Base-by-base conservation (phyloP, 768 basidiomycete species). In the Mycena haematopus region DNA sequence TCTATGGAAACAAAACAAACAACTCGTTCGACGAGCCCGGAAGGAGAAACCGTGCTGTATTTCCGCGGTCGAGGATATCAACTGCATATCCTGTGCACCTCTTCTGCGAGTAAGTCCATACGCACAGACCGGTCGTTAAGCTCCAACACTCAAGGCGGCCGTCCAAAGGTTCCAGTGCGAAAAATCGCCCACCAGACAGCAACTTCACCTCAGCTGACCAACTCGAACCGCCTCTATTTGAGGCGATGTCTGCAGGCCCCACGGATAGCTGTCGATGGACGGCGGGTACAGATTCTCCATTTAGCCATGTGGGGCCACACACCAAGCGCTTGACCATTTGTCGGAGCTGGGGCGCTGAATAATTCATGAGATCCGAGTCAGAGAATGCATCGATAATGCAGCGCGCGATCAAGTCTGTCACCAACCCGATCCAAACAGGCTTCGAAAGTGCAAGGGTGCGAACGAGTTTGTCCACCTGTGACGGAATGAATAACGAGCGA, bases 341-440 rank as follows among this genome's bases (percentile, higher is more conserved):
- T 35, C 52, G 52, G 36, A 53, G 52, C 15, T 53, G 33, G 14
- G 36, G 22, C 0, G 36, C 52, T 10, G 52, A 53, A 21, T 53
- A 53, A 2, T 38, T 13, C 9, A 1, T 8, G 36, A 24, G 38
- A 40, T 53, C 15, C 6, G 52, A 24, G 15, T 53, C 52, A 0
- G 52, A 53, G 35, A 40, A 40, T 9, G 52, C 35, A 40, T 53
- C 52, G 6, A 53, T 38, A 35, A 53, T 22, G 25, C 36, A 27
- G 8, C 36, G 22, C 1, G 36, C n/a, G 24, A 53, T 40, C 2
- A 53, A 36, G 36, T 53, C 36, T 19, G 21, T 22, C 2, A 53
- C 52, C 36, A 53, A 19, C 6, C 24, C 36, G 14, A 53, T 19
- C 52, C 52, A 53, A 22, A 53, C 22, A 2, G 8, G 22, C n/a